Base-by-base conservation (phyloP, 2,329 filamentous ascomycete species). In the Aurifilum marmelostoma region DNA sequence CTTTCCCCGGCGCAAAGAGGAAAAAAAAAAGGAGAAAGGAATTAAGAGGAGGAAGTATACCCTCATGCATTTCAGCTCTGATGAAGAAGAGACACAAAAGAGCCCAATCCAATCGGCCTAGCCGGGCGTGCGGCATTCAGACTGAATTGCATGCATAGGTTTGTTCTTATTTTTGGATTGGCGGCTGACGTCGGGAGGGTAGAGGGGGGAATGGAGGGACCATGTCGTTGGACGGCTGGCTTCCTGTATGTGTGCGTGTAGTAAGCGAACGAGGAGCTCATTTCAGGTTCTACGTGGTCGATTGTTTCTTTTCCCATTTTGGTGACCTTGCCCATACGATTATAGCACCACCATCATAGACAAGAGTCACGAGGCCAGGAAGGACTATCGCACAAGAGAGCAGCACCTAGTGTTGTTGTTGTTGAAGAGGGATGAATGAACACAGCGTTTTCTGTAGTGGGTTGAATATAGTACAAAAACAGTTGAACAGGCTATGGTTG, bases 401-500 rank as follows among this genome's bases (percentile, higher is more conserved):
- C 34, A 29, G 37, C 41, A 34, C 4, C 34, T 34, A 4, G 34
- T 34, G 34, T 4, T 54, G 18, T 27, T 27, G 4, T 21, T 37
- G 34, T 43, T 21, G 43, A 47, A n/a, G 52, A 47, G 60, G 24
- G 27, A 32, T 52, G 52, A 34, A 59, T 37, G 24, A 29, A 41
- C 69, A 70, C 66, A 61, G 58, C 54, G 67, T 63, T 37, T 37
- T 37, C 62, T 52, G 56, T 60, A 58, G 67, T 65, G 41, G 52
- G 27, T 66, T 66, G 61, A 68, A 34, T 71, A 71, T 69, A 69
- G 67, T 71, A 71, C 69, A 71, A 68, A 71, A 71, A 54, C 47
- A 69, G 54, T 70, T 69, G 69, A 71, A 71, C 69, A 71, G 69
- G 69, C 69, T 71, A 71, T 71, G 69, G 69, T 71, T 65, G 67